Conservation (phyloP, 202 grass and related monocot genomes). For the Saccharum hybrid region DNA sequence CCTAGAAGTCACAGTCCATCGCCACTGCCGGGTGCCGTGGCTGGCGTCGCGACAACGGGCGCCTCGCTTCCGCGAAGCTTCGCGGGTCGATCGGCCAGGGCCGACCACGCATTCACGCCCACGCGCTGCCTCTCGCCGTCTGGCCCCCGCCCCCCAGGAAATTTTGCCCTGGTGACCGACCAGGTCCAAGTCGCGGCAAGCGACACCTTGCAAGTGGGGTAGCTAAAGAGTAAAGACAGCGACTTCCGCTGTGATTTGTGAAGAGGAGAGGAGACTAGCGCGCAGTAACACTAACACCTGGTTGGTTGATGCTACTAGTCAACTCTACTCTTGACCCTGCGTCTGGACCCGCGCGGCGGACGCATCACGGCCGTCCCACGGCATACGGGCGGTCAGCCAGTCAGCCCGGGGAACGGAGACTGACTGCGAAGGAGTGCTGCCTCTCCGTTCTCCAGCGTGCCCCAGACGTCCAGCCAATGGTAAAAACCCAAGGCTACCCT, state of each 20-base stretch:
- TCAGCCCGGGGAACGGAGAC: background rate
- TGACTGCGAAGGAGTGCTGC: background rate
- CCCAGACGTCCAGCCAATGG: conserved; percentile 9
- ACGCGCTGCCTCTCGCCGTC: conserved; percentile 2
- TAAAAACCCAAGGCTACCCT: background rate
- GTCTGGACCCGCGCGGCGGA: background rate
- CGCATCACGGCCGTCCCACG: background rate
- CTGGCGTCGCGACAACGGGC: background rate
- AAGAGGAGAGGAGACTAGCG: background rate
- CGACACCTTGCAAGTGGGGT: too few relatives aligned
- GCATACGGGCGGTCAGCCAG: conserved; percentile 5
- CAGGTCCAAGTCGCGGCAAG: conserved; percentile 33
- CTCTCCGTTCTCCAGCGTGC: background rate
- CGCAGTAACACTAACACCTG: background rate
- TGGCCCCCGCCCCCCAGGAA: background rate
- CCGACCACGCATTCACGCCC: background rate
- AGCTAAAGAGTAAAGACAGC: too few relatives aligned
- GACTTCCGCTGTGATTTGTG: background rate
- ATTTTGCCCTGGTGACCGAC: background rate
- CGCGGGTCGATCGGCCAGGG: background rate
- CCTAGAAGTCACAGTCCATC: too few relatives aligned
- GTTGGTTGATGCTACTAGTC: background rate
- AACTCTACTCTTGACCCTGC: background rate
- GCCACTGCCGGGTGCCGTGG: background rate
- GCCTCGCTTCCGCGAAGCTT: conserved; percentile 3